phyloP scores from a whole-genome alignment of 495 filamentous ascomycete genomes.

The Penicillium daleae region DNA sequence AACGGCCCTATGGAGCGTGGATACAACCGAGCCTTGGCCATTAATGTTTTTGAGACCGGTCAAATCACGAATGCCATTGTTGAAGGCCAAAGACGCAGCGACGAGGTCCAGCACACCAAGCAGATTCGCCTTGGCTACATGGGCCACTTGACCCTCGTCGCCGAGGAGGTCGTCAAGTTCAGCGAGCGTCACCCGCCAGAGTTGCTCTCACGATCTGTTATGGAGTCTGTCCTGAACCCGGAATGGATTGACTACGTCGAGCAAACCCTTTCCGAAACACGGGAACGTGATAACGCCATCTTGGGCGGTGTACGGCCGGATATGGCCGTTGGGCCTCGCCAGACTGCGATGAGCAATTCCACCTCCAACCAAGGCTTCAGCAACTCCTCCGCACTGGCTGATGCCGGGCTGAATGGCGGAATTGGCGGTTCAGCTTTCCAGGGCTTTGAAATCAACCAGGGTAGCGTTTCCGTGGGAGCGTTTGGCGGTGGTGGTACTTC shows the following conservation, averaged over 20 bases:
- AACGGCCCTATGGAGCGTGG: constrained; percentile 97
- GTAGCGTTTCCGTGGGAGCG: constrained; percentile 63
- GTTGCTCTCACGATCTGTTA: constrained; percentile 76
- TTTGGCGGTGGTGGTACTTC: constrained; percentile 69
- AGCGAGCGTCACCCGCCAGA: constrained; percentile 92
- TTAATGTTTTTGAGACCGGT: constrained; percentile 88
- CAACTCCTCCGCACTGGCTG: constrained; percentile 68
- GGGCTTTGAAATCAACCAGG: constrained; percentile 75
- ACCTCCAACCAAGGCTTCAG: constrained; percentile 61
- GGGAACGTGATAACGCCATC: constrained; percentile 96
- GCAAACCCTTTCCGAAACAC: constrained; percentile 87
- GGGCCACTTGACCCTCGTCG: constrained; percentile 96
- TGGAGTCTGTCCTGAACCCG: constrained; percentile 83
- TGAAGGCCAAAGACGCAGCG: constrained; percentile 83
- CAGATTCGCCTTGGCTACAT: constrained; percentile 97
- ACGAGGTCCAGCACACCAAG: constrained; percentile 75
- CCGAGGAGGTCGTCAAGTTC: constrained; percentile 98
- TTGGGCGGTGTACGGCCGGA: constrained; percentile 96
- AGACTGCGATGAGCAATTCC: constrained; percentile 65
- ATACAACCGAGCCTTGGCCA: constrained; percentile 88
- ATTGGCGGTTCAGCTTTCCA: constrained; percentile 63
- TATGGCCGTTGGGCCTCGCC: constrained; percentile 70
- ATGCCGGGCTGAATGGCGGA: constrained; percentile 68
- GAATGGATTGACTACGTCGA: constrained; percentile 97
- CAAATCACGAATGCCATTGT: constrained; percentile 90